These are phyloP conservation scores for Acacia crassicarpa DNA, from an alignment of 306 rosid species.

Conservation along the genomic window DNA sequence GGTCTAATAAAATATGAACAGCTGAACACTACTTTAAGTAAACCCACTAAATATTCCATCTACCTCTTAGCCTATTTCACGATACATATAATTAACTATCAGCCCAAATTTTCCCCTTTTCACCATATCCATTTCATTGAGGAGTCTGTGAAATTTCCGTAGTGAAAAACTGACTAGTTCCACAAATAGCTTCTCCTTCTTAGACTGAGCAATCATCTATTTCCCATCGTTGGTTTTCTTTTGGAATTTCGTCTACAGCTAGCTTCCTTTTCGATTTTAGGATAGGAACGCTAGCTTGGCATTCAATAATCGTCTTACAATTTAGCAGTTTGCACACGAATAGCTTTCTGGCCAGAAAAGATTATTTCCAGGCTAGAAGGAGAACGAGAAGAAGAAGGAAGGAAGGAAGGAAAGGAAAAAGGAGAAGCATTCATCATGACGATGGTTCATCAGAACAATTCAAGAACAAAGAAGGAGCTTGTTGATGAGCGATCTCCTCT, in stretches of 20 bases:
- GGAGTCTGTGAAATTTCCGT: background rate
- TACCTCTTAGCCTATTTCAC: too few species aligned
- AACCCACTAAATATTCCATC: too few species aligned
- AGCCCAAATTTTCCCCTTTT: too few species aligned
- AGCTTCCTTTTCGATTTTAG: background rate
- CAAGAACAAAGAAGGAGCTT: conserved; percentile 15
- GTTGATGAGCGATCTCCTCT: conserved; percentile 29
- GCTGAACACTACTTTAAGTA: too few species aligned
- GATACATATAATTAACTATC: too few species aligned
- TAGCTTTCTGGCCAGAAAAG: background rate
- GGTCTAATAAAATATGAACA: too few species aligned
- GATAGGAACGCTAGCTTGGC: conserved; percentile 24
- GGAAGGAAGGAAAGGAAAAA: too few species aligned
- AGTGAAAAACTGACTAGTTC: background rate
- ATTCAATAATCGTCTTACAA: background rate
- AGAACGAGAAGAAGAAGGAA: conserved; percentile 4
- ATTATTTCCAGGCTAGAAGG: background rate
- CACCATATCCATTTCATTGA: too few species aligned
- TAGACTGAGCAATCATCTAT: background rate
- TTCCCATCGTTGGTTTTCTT: too few species aligned
- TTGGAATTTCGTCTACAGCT: background rate
- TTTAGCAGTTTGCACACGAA: background rate
- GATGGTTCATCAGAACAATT: background rate
- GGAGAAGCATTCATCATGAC: conserved; percentile 22
- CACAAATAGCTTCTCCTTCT: too few species aligned